Base-by-base conservation (phyloP, 495 filamentous ascomycete genomes). In the Thermothielavioides terrestris region DNA sequence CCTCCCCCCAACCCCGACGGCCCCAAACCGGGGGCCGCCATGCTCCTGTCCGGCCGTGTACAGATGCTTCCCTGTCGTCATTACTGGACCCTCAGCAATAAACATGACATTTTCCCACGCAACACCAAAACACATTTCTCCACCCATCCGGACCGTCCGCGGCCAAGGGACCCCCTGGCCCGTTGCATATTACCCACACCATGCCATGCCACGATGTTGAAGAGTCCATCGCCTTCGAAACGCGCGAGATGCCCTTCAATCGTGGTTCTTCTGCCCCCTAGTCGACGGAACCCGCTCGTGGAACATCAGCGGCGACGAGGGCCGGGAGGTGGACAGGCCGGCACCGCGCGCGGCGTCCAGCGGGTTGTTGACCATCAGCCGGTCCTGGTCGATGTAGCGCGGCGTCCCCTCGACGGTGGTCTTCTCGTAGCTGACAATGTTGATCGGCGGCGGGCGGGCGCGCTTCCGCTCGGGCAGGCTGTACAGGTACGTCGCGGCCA, bases 401-500 rank as follows among this genome's bases (percentile, higher is more conserved):
- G 66, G 66, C 17, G 68, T 68, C 32, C 49, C 60, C 54, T 70
- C 81, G 63, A 74, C 71, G 27, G 68, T 79, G 8, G 69, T 85
- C 67, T 90, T 92, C 59, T 94, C 88, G 57, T 82, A 89, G 32
- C 70, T 76, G 17, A 83, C 81, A 39, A 94, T 80, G 46, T 72
- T 80, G 60, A 94, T 87, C 10, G 86, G 84, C 12, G 85, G 79
- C 8, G 86, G 84, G n/a, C 80, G 75, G 34, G 64, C 64, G 36
- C 77, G 72, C 27, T 73, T 72, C 34, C 73, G 68, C 28, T 80
- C 71, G 18, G 70, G 64, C 10, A 73, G 74, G 42, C 80, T 89
- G 70, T 94, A 96, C 27, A 96, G 77, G 49, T 86, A 94, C 4
- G 88, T 94, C 21, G 90, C 83, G 43, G 78, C 73, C 11, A 95